Conservation (phyloP, 2,329 filamentous ascomycete species). For the Laburnicola sp. region DNA sequence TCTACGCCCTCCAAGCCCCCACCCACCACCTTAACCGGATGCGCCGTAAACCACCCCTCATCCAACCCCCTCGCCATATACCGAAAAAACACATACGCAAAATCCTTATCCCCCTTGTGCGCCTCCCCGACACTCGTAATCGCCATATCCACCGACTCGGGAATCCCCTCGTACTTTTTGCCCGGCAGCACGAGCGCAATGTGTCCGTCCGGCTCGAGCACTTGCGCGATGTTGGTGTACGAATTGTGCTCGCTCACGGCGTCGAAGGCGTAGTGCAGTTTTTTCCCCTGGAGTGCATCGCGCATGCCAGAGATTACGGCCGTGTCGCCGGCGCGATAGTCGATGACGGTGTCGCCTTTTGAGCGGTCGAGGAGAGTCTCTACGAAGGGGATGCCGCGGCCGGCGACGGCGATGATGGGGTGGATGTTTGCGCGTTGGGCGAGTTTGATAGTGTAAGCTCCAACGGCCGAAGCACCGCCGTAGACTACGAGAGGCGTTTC, state of each 20-base stretch:
- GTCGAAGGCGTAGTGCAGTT: constrained; percentile 58
- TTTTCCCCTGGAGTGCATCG: constrained; percentile 47
- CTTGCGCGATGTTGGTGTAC: constrained; percentile 40
- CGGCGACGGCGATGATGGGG: constrained; percentile 31
- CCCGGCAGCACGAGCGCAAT: constrained; percentile 49
- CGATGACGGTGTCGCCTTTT: constrained; percentile 37
- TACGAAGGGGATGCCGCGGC: constrained; percentile 22
- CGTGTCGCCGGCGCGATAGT: constrained; percentile 60
- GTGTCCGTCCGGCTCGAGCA: constrained; percentile 37
- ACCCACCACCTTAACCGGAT: constrained; percentile 57
- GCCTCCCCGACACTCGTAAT: constrained; percentile 45
- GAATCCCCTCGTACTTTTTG: constrained; percentile 49
- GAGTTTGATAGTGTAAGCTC: constrained; percentile 42
- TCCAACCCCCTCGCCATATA: constrained; percentile 52
- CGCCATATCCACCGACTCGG: constrained; percentile 42
- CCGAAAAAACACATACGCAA: constrained; percentile 51
- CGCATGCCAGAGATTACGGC: constrained; percentile 43
- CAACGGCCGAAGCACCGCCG: constrained; percentile 43
- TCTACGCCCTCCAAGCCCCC: constrained; percentile 61
- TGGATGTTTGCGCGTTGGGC: constrained; percentile 41
- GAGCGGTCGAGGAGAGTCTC: constrained; percentile 36
- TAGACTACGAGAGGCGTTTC: constrained; percentile 39
- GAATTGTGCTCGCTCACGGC: constrained; percentile 57
- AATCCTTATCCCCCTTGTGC: constrained; percentile 43
- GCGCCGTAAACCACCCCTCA: constrained; percentile 55